Base-by-base conservation (phyloP, 176 grass and related monocot genomes). In the Oryza rufipogon region DNA sequence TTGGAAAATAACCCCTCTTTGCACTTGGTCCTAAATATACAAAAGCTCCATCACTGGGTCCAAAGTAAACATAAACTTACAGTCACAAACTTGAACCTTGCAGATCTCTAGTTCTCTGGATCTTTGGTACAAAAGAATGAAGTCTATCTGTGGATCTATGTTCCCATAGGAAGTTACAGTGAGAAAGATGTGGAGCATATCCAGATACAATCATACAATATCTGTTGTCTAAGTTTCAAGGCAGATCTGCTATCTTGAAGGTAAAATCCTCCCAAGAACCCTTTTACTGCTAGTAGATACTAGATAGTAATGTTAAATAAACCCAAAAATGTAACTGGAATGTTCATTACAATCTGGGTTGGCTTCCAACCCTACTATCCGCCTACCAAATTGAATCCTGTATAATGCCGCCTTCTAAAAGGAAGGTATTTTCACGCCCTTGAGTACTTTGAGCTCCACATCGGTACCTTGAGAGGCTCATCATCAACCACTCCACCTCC, bases 361-460 rank as follows among this genome's bases (percentile, higher is more conserved):
- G 83, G 66, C 80, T 90, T 87, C 56, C 85, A 84, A 90, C 89
- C 87, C 87, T 87, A 83, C 82, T 87, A 84, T 87, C 82, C 70
- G 74, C 83, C 86, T 88, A 86, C 84, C 71, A 77, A 76, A 83
- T n/a, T 83, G 80, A 86, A 80, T 86, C 71, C 76, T 89, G 83
- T 89, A 86, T 89, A 82, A 72, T 72, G 70, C 76, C 84, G 17
- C 26, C 65, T 14, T 13, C 52, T 49, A 48, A 42, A 34, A 63
- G 60, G 63, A 74, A 41, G 39, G 70, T 54, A 45, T 70, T 80
- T 61, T 95, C 83, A 95, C 25, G 88, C 93, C 72, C 74, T 81
- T 0, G 91, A 84, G 85, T 95, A 92, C 77, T 95, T 88, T 9
- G 93, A 90, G 86, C 83, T 95, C 93, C 93, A 95, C 89, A 88